Evolutionary conservation across 2,329 filamentous ascomycete genomes (phyloP).

Genomic region (Trichoderma aggressivum): DNA sequence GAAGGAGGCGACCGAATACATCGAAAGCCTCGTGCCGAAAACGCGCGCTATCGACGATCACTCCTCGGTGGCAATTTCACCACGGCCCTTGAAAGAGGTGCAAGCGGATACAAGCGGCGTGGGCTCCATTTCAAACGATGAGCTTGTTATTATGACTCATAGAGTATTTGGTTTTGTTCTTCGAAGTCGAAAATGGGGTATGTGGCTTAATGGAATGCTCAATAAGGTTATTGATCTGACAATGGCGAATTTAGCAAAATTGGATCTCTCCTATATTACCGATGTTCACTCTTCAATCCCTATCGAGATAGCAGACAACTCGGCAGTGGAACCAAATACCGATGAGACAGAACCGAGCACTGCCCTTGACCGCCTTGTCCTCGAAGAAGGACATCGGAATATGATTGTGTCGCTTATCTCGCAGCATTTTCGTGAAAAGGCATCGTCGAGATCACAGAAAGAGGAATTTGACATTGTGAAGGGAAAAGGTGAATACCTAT

Average conservation of each 20-base stretch:
- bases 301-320: not conserved
- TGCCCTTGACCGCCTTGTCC: conserved; percentile 28
- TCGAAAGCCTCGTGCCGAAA: not conserved
- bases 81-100: not conserved
- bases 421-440: conserved; percentile 21
- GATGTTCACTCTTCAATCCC: not conserved
- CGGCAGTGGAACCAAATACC: not conserved
- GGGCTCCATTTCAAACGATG: conserved; percentile 22
- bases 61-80: not conserved
- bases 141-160: conserved; percentile 31
- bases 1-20: not conserved
- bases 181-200: conserved; percentile 34
- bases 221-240: not conserved
- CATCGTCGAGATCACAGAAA: conserved; percentile 1
- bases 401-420: not conserved
- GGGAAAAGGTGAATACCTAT: not conserved
- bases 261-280: not conserved
- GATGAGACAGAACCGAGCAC: conserved; percentile 6
- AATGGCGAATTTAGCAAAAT: not conserved
- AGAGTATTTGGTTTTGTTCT: conserved; percentile 34
- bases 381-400: conserved; percentile 15
- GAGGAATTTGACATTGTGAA: not conserved
- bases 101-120: not conserved
- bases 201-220: conserved; percentile 2
- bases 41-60: not conserved